These are phyloP conservation scores for Schizonepeta tenuifolia DNA, from an alignment of 257 asterid species.

Conservation along the genomic window DNA sequence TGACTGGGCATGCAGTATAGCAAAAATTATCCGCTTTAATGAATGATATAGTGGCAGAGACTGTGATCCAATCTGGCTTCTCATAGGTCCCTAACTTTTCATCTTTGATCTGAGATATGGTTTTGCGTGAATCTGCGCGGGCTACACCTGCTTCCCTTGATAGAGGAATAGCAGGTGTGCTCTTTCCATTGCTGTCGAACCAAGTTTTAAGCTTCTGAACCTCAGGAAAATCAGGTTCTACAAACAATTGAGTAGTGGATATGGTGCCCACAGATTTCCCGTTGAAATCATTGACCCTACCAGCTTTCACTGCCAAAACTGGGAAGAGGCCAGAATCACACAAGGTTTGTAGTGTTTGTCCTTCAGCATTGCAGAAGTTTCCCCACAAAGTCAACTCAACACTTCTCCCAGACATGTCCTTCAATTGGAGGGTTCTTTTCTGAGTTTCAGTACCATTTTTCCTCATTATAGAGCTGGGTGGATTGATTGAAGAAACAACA, in stretches of 20 bases:
- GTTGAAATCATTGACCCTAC: conserved; percentile 73
- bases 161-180: conserved; percentile 57
- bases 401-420: conserved; percentile 91
- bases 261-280: conserved; percentile 89
- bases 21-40: conserved; percentile 71
- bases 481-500: conserved; percentile 71
- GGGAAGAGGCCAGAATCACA: conserved; percentile 82
- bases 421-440: conserved; percentile 79
- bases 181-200: conserved; percentile 79
- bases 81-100: conserved; percentile 87
- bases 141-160: conserved; percentile 62
- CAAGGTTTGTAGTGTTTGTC: conserved; percentile 71
- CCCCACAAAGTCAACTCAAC: conserved; percentile 97
- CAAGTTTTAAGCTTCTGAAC: conserved; percentile 65
- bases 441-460: conserved; percentile 83
- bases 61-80: conserved; percentile 89
- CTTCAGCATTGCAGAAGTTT: conserved; percentile 82
- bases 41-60: conserved; percentile 67
- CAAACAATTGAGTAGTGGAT: conserved; percentile 63
- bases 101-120: conserved; percentile 85
- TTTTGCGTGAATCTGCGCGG: conserved; percentile 70
- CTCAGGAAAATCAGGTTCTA: conserved; percentile 89
- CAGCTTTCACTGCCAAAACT: conserved; percentile 85
- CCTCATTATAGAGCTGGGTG: conserved; percentile 72
- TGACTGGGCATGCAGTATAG: conserved; percentile 80